phyloP scores from a whole-genome alignment of 805 yeast genomes.

The Pichia scutulata region DNA sequence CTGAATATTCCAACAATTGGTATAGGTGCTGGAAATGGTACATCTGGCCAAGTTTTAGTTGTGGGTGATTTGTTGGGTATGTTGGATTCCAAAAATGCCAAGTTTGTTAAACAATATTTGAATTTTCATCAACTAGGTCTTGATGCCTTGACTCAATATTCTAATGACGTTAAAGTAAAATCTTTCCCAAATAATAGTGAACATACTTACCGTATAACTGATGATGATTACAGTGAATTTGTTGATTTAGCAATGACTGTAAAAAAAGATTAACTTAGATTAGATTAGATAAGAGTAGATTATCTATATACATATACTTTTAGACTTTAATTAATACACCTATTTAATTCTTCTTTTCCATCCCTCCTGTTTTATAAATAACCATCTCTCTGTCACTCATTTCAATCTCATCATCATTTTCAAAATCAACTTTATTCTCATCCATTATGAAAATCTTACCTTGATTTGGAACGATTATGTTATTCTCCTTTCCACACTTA shows the following conservation, averaged over 20 bases:
- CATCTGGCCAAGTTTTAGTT: constrained; percentile 88
- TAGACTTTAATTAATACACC: too few species aligned
- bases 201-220: constrained; percentile 66
- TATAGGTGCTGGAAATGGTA: constrained; percentile 83
- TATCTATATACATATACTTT: background rate
- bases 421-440: constrained; percentile 3
- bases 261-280: background rate
- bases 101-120: constrained; percentile 69
- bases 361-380: constrained; percentile 8
- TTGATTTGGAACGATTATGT: constrained; percentile 59
- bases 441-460: constrained; percentile 38
- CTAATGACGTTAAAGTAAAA: constrained; percentile 45
- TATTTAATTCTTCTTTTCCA: background rate
- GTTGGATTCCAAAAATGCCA: constrained; percentile 46
- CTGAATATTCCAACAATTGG: constrained; percentile 81
- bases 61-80: constrained; percentile 78
- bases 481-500: constrained; percentile 27
- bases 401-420: constrained; percentile 5
- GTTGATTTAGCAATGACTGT: constrained; percentile 18
- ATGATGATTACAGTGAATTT: constrained; percentile 47
- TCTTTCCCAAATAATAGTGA: constrained; percentile 52
- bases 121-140: constrained; percentile 42
- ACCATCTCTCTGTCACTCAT: constrained; percentile 11
- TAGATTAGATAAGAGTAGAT: too few species aligned
- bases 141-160: constrained; percentile 46